phyloP scores from a whole-genome alignment of 345 rosid species.

The Hevea brasiliensis region DNA sequence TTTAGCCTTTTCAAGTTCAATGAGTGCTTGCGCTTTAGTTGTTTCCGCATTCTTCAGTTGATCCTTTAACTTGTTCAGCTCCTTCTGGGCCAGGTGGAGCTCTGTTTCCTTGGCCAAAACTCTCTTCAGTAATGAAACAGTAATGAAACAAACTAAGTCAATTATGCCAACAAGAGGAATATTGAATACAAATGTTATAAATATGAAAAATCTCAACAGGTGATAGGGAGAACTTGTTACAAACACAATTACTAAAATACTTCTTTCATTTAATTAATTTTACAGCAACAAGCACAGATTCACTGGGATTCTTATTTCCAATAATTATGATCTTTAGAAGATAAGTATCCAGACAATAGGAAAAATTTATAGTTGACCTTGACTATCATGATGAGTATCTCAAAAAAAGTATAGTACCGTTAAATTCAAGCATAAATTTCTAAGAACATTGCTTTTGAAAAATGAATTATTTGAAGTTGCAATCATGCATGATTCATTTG shows the following conservation, averaged over 20 bases:
- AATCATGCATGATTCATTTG: too few species aligned
- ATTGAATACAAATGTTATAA: not conserved
- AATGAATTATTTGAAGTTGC: too few species aligned
- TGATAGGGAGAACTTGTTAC: not conserved
- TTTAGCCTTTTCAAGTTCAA: slow-evolving; percentile 75
- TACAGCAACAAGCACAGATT: too few species aligned
- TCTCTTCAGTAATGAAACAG: slow-evolving; percentile 44
- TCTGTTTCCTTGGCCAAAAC: slow-evolving; percentile 77
- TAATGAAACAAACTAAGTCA: too few species aligned
- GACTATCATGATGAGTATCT: too few species aligned
- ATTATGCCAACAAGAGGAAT: slow-evolving; percentile 1
- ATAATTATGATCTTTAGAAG: too few species aligned
- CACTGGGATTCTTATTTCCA: too few species aligned
- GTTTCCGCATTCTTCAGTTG: slow-evolving; percentile 75
- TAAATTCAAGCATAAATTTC: too few species aligned
- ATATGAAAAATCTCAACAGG: not conserved
- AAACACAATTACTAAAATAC: not conserved
- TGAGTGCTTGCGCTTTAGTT: slow-evolving; percentile 66
- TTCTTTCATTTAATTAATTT: not conserved
- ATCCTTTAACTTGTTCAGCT: slow-evolving; percentile 70
- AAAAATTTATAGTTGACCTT: too few species aligned
- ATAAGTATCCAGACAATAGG: too few species aligned
- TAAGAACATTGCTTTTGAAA: too few species aligned
- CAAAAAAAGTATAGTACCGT: too few species aligned
- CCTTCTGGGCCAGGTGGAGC: slow-evolving; percentile 80